phyloP scores from a whole-genome alignment of 2,329 filamentous ascomycete species.

The Teratosphaeria gauchensis region DNA sequence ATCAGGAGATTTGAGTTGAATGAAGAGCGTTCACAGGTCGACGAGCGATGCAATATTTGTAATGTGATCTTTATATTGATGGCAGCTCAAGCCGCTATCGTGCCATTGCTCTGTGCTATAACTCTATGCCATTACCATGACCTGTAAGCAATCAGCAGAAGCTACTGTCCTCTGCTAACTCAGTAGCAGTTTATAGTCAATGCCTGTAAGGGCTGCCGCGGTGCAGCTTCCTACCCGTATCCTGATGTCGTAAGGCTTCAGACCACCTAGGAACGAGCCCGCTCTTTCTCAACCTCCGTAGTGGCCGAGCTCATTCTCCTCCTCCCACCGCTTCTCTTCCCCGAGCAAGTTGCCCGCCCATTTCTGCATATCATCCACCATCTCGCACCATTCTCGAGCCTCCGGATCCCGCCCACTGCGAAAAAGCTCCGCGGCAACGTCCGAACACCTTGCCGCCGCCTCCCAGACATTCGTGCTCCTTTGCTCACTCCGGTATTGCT shows the following conservation, averaged over 20 bases:
- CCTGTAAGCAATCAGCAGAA: neutral
- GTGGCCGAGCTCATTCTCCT: neutral
- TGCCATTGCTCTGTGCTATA: neutral
- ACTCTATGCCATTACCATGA: neutral
- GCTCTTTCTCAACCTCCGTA: neutral
- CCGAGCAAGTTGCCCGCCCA: neutral
- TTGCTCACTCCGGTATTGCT: neutral
- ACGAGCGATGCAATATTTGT: too few relatives aligned
- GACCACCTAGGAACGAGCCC: neutral
- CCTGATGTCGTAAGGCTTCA: neutral
- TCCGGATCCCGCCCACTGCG: slow-evolving; percentile 9
- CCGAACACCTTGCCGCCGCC: slow-evolving; percentile 1
- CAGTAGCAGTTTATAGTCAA: neutral
- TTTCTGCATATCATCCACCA: slow-evolving; percentile 5
- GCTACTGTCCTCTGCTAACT: neutral
- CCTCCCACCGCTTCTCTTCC: slow-evolving; percentile 2
- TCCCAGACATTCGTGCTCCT: neutral
- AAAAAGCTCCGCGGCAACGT: slow-evolving; percentile 7
- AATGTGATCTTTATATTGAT: neutral
- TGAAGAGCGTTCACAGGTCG: too few relatives aligned
- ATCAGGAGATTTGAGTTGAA: too few relatives aligned
- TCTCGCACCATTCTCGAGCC: slow-evolving; percentile 7
- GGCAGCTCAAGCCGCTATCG: neutral
- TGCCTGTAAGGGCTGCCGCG: neutral
- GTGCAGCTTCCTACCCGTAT: neutral